A percentile compares a stretch with the other conserved stretches of the same genome.
These are phyloP conservation scores for Trichoderma breve DNA, from an alignment of 2,329 filamentous ascomycete species.

Conservation along the genomic window DNA sequence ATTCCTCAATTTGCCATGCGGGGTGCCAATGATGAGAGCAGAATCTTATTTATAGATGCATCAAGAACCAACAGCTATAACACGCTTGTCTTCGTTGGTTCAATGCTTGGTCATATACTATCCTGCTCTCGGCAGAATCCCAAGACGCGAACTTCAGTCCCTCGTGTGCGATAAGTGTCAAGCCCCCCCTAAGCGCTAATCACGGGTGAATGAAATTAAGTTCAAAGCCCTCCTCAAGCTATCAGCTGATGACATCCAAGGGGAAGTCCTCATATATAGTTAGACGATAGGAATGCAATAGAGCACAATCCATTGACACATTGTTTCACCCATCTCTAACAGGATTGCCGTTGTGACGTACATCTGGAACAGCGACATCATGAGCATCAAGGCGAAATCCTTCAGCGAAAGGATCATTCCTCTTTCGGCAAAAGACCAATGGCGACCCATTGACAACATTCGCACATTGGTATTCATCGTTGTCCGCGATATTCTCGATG, in stretches of 20 bases:
- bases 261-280: not conserved
- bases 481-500: constrained; percentile 18
- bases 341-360: not conserved
- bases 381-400: not conserved
- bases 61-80: not conserved
- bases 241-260: not conserved
- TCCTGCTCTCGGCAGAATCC: not conserved
- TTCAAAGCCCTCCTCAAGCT: not conserved
- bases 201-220: not conserved
- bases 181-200: constrained; percentile 10
- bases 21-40: not conserved
- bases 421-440: constrained; percentile 20
- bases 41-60: not conserved
- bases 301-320: no score
- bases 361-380: not conserved
- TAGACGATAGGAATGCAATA: not conserved
- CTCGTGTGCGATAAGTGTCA: not conserved
- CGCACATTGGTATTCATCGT: constrained; percentile 23
- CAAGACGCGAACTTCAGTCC: not conserved
- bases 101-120: not conserved
- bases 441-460: constrained; percentile 21
- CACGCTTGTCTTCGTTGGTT: not conserved
- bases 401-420: constrained; percentile 16
- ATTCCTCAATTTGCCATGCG: not conserved
- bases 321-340: not conserved